Evolutionary conservation across 345 rosid species (phyloP), one percentile per base, ranked within the genome.

Genomic region (Stellera chamaejasme): DNA sequence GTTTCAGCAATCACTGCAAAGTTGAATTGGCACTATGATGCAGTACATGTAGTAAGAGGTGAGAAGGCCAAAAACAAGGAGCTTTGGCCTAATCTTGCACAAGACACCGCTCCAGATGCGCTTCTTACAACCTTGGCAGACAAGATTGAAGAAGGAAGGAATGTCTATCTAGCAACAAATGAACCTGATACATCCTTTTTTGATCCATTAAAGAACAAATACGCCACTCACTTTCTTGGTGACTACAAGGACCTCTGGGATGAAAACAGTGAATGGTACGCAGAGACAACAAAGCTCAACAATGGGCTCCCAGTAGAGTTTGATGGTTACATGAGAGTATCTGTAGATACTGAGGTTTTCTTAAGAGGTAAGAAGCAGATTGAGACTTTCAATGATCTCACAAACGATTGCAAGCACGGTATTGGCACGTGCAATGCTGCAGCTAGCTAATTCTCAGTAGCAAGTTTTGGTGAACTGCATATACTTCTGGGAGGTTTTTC

Each of bases 11-110:
- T 92, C 49, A 80, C 86, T 2, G 59, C 97, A 0, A 88, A 68
- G 80, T 66, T 92, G 72, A 84, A 92, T 36, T 92, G 94, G 97
- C 97, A 92, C 66, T 92, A 88, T 45, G 97, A 92, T 60, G 67
- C 99, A 1, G 81, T 75, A 54, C 96, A 88, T 50, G 80, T 92
- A 1, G 96, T 76, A 73, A 77, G 97, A 71, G 96, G 97, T 16
- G 88, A 88, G 72, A 88, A 86, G 66, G 89, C 89, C 27, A 78
- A 56, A 66, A 89, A 82, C 82, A 79, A 48, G 60, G 79, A 89
- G 50, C 89, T 81, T 11, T 92, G 96, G 97, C 98, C 94, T 15
- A 86, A 92, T 66, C 99, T 92, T 10, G 96, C 58, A 0, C 42
- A 56, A 1, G 97, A 92, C 75, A 92, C 97, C 52, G 76, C 84